phyloP scores from a whole-genome alignment of 2,329 filamentous ascomycete species.

The Pseudocercospora crystallina region DNA sequence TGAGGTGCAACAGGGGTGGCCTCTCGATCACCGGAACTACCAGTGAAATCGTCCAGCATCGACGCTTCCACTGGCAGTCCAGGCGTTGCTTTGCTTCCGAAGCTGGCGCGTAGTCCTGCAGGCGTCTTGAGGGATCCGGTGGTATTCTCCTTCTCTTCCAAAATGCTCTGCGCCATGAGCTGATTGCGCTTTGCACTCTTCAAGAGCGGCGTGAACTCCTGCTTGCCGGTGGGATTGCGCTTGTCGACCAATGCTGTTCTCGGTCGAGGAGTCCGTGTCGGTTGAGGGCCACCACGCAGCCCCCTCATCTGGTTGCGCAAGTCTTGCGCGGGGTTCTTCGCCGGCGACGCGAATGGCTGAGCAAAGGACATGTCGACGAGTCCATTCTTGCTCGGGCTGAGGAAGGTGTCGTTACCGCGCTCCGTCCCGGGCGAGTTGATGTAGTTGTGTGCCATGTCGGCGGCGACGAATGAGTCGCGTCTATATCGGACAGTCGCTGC shows the following conservation, averaged over 20 bases:
- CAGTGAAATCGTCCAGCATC: conserved; percentile 61
- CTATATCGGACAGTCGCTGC: too few relatives aligned
- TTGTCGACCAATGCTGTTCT: conserved; percentile 70
- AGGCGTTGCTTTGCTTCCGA: conserved; percentile 64
- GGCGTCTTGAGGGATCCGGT: conserved; percentile 61
- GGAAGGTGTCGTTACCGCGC: conserved; percentile 77
- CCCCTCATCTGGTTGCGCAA: conserved; percentile 73
- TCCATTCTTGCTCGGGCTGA: conserved; percentile 52
- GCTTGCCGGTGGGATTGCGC: conserved; percentile 57
- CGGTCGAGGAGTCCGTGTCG: conserved; percentile 64
- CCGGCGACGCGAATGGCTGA: conserved; percentile 79
- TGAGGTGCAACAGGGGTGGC: conserved; percentile 74
- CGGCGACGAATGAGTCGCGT: neutral
- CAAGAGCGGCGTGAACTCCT: conserved; percentile 91
- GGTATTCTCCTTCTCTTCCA: conserved; percentile 40
- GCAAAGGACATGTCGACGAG: conserved; percentile 80
- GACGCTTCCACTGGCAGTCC: conserved; percentile 76
- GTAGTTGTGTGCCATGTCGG: conserved; percentile 47
- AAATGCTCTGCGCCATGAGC: conserved; percentile 39
- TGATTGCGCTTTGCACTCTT: conserved; percentile 76
- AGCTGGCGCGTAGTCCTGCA: conserved; percentile 60
- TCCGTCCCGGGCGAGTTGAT: conserved; percentile 87
- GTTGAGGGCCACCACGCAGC: conserved; percentile 50
- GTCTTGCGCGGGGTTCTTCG: conserved; percentile 66
- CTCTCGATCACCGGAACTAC: conserved; percentile 60